Evolutionary conservation across 2,329 filamentous ascomycete genomes (phyloP).

Genomic region (Trichoderma sp.): DNA sequence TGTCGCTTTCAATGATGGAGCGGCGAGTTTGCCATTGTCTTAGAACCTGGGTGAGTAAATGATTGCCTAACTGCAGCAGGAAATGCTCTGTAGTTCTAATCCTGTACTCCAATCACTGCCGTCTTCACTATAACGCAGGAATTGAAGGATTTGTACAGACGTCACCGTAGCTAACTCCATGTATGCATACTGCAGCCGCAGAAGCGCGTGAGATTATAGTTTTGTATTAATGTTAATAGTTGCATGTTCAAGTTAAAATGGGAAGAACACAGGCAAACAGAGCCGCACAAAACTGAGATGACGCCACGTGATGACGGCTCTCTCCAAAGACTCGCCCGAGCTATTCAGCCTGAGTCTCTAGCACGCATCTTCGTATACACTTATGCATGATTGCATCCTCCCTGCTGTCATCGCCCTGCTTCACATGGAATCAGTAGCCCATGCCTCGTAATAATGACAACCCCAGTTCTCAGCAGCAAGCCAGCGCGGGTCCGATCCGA

Average conservation of each 20-base stretch:
- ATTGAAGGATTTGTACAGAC: not conserved
- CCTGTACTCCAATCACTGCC: not conserved
- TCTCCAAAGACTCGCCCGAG: not conserved
- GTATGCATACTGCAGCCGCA: not conserved
- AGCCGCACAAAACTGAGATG: not conserved
- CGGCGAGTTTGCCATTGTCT: not conserved
- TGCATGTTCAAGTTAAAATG: not conserved
- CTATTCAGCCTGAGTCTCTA: not conserved
- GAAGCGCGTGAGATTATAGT: not conserved
- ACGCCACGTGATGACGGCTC: not conserved
- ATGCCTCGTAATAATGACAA: not conserved
- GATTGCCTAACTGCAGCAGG: not conserved
- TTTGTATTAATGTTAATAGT: not conserved
- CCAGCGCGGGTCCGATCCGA: not conserved
- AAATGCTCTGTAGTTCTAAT: not conserved
- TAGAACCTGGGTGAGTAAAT: not conserved
- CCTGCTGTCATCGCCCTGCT: not conserved
- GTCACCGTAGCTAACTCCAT: not conserved
- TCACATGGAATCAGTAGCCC: not conserved
- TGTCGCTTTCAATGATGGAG: not conserved
- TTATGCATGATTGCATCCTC: not conserved
- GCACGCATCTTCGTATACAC: not conserved
- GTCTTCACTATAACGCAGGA: not conserved
- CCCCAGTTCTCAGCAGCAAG: not conserved
- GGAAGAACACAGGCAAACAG: not conserved